Evolutionary conservation across 768 basidiomycete genomes (phyloP).

Genomic region (Omphalotus guepiniiformis): DNA sequence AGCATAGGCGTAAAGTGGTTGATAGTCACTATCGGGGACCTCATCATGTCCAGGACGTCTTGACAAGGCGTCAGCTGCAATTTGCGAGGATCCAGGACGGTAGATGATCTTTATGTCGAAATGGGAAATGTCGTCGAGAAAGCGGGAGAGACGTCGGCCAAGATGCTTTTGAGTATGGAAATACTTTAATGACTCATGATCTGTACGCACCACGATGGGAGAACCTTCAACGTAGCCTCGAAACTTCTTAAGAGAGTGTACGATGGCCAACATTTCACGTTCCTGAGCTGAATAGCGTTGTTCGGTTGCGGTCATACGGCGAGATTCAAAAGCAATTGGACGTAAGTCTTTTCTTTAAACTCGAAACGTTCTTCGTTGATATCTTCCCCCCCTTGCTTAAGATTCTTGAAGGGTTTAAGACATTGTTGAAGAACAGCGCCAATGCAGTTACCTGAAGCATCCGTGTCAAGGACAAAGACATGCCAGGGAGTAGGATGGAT

Average conservation of each 20-base stretch:
- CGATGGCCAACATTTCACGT: slow-evolving; percentile 14
- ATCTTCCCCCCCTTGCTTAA: not conserved
- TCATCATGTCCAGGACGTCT: slow-evolving; percentile 13
- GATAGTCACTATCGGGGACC: slow-evolving; percentile 13
- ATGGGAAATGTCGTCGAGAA: slow-evolving; percentile 16
- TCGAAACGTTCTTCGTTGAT: not conserved
- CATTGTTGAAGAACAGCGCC: slow-evolving; percentile 1
- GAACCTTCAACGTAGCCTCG: slow-evolving; percentile 18
- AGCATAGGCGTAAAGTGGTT: slow-evolving; percentile 11
- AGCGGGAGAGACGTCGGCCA: slow-evolving; percentile 17
- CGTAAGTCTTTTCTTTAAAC: slow-evolving; percentile 9
- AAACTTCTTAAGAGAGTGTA: slow-evolving; percentile 16
- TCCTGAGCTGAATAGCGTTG: slow-evolving; percentile 13
- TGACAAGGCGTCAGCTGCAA: slow-evolving; percentile 18
- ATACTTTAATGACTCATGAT: slow-evolving; percentile 20
- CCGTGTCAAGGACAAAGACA: not conserved
- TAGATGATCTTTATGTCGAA: slow-evolving; percentile 16
- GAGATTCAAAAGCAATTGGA: slow-evolving; percentile 12
- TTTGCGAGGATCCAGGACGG: slow-evolving; percentile 12
- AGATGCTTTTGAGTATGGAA: slow-evolving; percentile 17
- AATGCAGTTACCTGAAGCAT: not conserved
- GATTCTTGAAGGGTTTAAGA: not conserved
- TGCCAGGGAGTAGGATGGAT: not conserved
- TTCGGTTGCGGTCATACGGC: slow-evolving; percentile 10
- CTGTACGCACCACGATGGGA: slow-evolving; percentile 17